Percentiles rank a stretch among this genome's conserved stretches.
Conservation (phyloP, 768 basidiomycete genomes). For the Podaxis carcinomalis region DNA sequence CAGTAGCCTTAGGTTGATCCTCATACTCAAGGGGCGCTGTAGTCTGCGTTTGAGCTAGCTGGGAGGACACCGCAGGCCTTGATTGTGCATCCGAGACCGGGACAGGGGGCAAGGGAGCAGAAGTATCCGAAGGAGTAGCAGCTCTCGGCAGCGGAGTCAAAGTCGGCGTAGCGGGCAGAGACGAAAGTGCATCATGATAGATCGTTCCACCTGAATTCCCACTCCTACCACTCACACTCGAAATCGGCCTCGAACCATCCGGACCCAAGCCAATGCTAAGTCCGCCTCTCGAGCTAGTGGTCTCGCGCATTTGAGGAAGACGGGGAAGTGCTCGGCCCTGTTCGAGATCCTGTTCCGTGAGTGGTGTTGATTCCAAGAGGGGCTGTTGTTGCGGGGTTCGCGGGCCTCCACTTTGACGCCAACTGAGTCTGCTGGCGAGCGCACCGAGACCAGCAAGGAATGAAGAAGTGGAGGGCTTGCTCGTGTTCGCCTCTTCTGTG, state of each 20-base stretch:
- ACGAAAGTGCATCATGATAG: slow-evolving; percentile 61
- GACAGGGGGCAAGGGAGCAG: slow-evolving; percentile 4
- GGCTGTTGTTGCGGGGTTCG: slow-evolving; percentile 21
- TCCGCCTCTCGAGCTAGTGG: slow-evolving; percentile 17
- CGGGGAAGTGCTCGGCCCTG: slow-evolving; percentile 35
- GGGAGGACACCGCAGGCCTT: slow-evolving; percentile 22
- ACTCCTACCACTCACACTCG: slow-evolving; percentile 52
- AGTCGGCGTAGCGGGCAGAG: slow-evolving; percentile 37
- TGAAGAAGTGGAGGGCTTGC: neutral
- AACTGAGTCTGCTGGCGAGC: slow-evolving; percentile 49
- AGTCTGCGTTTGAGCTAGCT: slow-evolving; percentile 14
- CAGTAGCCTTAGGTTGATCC: slow-evolving; percentile 7
- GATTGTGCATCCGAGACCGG: neutral
- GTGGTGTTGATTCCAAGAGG: slow-evolving; percentile 19
- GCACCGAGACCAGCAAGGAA: slow-evolving; percentile 39
- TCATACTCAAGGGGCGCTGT: slow-evolving; percentile 22
- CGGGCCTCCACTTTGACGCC: slow-evolving; percentile 42
- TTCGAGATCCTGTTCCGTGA: slow-evolving; percentile 44
- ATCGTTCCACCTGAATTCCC: slow-evolving; percentile 50
- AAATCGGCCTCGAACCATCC: slow-evolving; percentile 50
- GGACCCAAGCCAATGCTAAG: slow-evolving; percentile 28
- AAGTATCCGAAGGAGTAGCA: slow-evolving; percentile 35
- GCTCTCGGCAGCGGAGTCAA: slow-evolving; percentile 42
- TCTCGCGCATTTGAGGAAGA: slow-evolving; percentile 19
- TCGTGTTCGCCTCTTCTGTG: neutral